Evolutionary conservation across 371 early-diverging fungal species (phyloP).

Genomic region (Syncephalastrum racemosum): DNA sequence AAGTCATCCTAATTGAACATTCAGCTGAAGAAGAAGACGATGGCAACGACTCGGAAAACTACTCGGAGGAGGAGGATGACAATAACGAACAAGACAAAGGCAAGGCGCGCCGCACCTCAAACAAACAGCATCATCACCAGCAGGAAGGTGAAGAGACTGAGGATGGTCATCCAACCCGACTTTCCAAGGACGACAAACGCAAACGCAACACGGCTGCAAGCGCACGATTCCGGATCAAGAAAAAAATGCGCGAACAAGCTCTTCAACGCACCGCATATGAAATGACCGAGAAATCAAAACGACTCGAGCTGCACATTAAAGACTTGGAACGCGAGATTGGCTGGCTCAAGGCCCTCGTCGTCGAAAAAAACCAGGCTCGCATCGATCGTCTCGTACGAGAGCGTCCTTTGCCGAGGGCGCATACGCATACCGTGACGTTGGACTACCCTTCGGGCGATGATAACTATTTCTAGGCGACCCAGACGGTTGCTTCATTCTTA

Average conservation of each 20-base stretch:
- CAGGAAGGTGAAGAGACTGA: constrained; percentile 3
- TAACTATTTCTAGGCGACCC: too few relatives aligned
- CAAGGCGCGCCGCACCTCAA: not conserved
- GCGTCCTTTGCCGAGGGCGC: constrained; percentile 12
- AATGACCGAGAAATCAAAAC: constrained; percentile 74
- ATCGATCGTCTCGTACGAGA: constrained; percentile 25
- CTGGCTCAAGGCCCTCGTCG: constrained; percentile 84
- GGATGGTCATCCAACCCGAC: constrained; percentile 2
- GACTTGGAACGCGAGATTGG: constrained; percentile 89
- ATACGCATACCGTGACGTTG: too few relatives aligned
- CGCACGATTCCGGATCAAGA: constrained; percentile 95
- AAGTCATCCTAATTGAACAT: too few relatives aligned
- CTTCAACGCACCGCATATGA: constrained; percentile 81
- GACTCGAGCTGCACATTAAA: constrained; percentile 68
- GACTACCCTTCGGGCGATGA: too few relatives aligned
- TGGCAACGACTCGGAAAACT: not conserved
- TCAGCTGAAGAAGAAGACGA: too few relatives aligned
- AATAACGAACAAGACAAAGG: not conserved
- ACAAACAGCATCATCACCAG: not conserved
- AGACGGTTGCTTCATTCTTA: too few relatives aligned
- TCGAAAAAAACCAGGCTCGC: constrained; percentile 66
- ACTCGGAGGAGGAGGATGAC: not conserved
- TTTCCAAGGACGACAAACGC: constrained; percentile 80
- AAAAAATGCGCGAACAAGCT: constrained; percentile 84
- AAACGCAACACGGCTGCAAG: constrained; percentile 93